A percentile compares a stretch with the other conserved stretches of the same genome.
phyloP scores from a whole-genome alignment of 2,329 filamentous ascomycete species.

The Madurella mycetomatis region DNA sequence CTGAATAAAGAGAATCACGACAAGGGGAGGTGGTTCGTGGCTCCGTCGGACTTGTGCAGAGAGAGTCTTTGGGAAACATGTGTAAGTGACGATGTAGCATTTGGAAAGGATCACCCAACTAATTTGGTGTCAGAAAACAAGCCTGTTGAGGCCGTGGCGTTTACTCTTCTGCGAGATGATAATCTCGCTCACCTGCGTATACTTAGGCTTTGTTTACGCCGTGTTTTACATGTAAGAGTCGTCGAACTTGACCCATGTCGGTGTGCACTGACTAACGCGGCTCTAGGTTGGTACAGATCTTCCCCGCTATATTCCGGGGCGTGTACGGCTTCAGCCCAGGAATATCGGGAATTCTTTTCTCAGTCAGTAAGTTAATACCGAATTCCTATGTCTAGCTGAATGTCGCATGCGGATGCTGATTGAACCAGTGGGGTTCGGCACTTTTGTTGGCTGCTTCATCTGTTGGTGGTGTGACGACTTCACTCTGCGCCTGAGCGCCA shows the following conservation, averaged over 20 bases:
- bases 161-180: constrained; percentile 31
- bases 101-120: background rate
- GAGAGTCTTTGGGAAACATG: constrained; percentile 18
- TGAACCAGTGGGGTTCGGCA: constrained; percentile 25
- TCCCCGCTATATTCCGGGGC: constrained; percentile 24
- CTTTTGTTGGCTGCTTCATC: constrained; percentile 21
- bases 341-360: constrained; percentile 25
- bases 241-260: too few relatives aligned
- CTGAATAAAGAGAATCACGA: constrained; percentile 22
- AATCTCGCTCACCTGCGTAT: constrained; percentile 29
- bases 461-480: constrained; percentile 23
- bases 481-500: constrained; percentile 19
- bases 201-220: constrained; percentile 31
- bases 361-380: constrained; percentile 19
- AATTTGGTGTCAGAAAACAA: constrained; percentile 22
- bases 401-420: background rate
- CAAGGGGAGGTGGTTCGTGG: constrained; percentile 15
- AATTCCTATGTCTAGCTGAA: too few relatives aligned
- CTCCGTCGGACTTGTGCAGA: constrained; percentile 21
- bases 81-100: constrained; percentile 14
- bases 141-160: constrained; percentile 29
- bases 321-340: constrained; percentile 31
- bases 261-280: background rate
- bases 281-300: constrained; percentile 26
- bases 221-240: constrained; percentile 30